Conservation (phyloP, 1,139 yeast genomes). For the Scheffersomyces segobiensis region DNA sequence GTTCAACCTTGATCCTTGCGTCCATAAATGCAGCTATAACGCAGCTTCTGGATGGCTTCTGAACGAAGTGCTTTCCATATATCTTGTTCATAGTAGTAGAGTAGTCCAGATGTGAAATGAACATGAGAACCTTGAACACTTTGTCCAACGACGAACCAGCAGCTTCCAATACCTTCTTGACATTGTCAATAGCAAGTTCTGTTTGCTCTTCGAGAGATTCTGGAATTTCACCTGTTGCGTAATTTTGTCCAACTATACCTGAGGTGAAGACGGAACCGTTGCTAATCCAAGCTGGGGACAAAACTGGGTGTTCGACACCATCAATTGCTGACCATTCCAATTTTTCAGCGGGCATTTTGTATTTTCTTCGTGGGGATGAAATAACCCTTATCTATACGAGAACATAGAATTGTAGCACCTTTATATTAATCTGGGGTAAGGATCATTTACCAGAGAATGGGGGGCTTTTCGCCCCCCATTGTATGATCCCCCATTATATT, state of each 20-base stretch:
- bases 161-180: conserved; percentile 44
- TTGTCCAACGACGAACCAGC: conserved; percentile 51
- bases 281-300: conserved; percentile 50
- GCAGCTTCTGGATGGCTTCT: conserved; percentile 59
- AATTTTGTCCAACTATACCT: conserved; percentile 36
- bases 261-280: conserved; percentile 54
- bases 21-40: conserved; percentile 40
- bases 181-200: conserved; percentile 44
- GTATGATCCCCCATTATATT: background rate
- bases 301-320: conserved; percentile 32
- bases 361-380: background rate
- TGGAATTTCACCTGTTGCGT: conserved; percentile 37
- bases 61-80: conserved; percentile 46
- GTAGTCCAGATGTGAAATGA: conserved; percentile 47
- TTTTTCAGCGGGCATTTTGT: conserved; percentile 22
- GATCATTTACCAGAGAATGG: background rate
- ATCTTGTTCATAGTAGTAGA: conserved; percentile 47
- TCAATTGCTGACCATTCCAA: conserved; percentile 42
- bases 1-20: conserved; percentile 33
- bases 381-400: background rate
- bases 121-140: conserved; percentile 53
- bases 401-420: background rate
- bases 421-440: background rate
- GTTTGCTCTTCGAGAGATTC: conserved; percentile 46
- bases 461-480: background rate